phyloP scores from a whole-genome alignment of 495 filamentous ascomycete species.

The Penicillium samsonianum region DNA sequence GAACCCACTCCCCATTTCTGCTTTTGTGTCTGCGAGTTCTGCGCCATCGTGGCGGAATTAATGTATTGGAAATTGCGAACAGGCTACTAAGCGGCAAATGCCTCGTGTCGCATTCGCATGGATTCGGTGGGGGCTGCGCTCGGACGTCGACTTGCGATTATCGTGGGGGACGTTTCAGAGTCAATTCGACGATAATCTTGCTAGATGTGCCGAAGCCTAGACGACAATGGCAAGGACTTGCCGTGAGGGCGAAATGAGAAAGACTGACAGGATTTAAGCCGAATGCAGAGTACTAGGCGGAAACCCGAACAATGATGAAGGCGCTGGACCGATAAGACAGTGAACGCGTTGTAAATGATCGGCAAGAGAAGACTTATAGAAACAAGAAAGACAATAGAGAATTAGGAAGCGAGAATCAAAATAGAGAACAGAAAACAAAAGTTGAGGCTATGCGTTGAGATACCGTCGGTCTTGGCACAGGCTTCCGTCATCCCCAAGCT shows the following conservation, averaged over 20 bases:
- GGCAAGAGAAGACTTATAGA: neutral
- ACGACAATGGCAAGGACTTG: neutral
- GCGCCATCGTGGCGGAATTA: constrained; percentile 37
- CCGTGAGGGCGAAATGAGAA: constrained; percentile 15
- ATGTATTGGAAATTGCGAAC: constrained; percentile 8
- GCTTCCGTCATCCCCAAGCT: constrained; percentile 37
- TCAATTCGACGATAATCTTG: neutral
- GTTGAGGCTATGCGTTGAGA: constrained; percentile 25
- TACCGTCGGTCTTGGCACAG: constrained; percentile 31
- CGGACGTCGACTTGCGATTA: constrained; percentile 16
- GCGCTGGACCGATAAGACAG: neutral
- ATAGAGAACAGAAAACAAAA: constrained; percentile 16
- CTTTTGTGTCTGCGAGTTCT: constrained; percentile 36
- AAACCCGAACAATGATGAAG: constrained; percentile 15
- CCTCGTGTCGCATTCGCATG: constrained; percentile 31
- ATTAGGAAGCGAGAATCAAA: constrained; percentile 6
- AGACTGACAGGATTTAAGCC: constrained; percentile 5
- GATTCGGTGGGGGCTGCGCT: constrained; percentile 24
- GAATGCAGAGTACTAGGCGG: constrained; percentile 18
- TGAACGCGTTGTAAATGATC: neutral
- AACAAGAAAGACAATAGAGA: constrained; percentile 12
- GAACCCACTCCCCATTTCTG: constrained; percentile 61
- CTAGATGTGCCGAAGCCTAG: neutral
- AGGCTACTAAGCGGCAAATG: constrained; percentile 24
- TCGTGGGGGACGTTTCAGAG: neutral